These are phyloP conservation scores for Penicillium subrubescens DNA, from an alignment of 495 filamentous ascomycete genomes.

Conservation along the genomic window DNA sequence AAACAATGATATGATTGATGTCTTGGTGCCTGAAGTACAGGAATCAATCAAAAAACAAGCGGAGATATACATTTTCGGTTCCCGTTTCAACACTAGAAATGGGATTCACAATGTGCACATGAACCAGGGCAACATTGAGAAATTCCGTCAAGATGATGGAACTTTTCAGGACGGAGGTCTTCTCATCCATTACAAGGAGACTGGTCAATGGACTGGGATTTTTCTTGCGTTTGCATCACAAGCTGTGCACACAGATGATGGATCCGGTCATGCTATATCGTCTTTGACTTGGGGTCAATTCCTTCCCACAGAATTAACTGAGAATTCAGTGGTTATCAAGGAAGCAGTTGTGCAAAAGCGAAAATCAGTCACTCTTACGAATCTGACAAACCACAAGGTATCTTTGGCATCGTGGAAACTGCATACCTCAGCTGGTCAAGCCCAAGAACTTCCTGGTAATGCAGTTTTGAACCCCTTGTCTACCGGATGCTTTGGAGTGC, in stretches of 20 bases:
- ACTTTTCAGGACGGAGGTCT: constrained; percentile 39
- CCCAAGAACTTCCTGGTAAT: constrained; percentile 11
- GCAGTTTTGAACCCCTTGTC: constrained; percentile 8
- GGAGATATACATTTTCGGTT: constrained; percentile 33
- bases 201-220: constrained; percentile 34
- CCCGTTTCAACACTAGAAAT: constrained; percentile 15
- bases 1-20: constrained; percentile 36
- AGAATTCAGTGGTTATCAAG: constrained; percentile 2
- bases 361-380: constrained; percentile 21
- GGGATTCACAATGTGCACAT: constrained; percentile 43
- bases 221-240: constrained; percentile 41
- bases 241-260: constrained; percentile 31
- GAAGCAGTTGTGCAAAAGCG: not conserved
- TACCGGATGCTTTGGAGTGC: constrained; percentile 5
- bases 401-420: constrained; percentile 21
- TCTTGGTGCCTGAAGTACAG: constrained; percentile 31
- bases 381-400: constrained; percentile 13
- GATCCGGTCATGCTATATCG: constrained; percentile 19
- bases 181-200: constrained; percentile 28
- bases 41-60: constrained; percentile 29
- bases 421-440: constrained; percentile 15
- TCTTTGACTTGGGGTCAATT: constrained; percentile 20
- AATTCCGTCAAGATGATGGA: constrained; percentile 33
- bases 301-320: not conserved
- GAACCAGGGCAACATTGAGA: constrained; percentile 39